A percentile compares a stretch with the other conserved stretches of the same genome.
Conservation (phyloP, 2,329 filamentous ascomycete genomes). For the Fusarium succisae region DNA sequence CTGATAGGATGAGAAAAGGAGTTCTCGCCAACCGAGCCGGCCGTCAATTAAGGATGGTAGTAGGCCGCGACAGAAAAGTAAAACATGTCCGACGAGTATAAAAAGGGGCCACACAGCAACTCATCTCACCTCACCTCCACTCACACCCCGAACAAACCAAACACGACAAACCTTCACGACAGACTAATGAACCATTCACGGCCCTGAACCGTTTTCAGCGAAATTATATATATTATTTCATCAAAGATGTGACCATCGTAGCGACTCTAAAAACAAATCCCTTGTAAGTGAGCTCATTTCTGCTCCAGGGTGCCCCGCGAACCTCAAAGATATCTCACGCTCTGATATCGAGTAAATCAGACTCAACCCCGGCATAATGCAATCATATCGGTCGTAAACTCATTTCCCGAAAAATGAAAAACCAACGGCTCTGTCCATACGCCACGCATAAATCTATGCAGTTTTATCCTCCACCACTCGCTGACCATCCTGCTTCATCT, state of each 20-base stretch:
- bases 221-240: neutral
- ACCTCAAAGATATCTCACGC: conserved; percentile 21
- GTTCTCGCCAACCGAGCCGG: conserved; percentile 61
- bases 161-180: conserved; percentile 13
- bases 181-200: conserved; percentile 33
- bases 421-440: neutral
- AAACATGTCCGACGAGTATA: conserved; percentile 63
- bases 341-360: conserved; percentile 31
- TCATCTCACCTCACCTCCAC: neutral
- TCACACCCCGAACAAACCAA: neutral
- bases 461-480: conserved; percentile 61
- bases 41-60: conserved; percentile 69
- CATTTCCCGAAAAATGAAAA: conserved; percentile 12
- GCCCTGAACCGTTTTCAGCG: conserved; percentile 28
- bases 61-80: conserved; percentile 68
- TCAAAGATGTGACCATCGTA: conserved; percentile 27
- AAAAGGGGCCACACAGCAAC: neutral
- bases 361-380: conserved; percentile 40
- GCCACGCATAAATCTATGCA: conserved; percentile 13
- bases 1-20: conserved; percentile 66
- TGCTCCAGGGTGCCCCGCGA: conserved; percentile 20
- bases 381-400: conserved; percentile 40
- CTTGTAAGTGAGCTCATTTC: conserved; percentile 24
- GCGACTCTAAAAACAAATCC: conserved; percentile 10
- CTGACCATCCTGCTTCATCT: conserved; percentile 65